A percentile compares a stretch with the other conserved stretches of the same genome.
Evolutionary conservation across 2,329 filamentous ascomycete species (phyloP).

Genomic region (Aurifilum marmelostoma): DNA sequence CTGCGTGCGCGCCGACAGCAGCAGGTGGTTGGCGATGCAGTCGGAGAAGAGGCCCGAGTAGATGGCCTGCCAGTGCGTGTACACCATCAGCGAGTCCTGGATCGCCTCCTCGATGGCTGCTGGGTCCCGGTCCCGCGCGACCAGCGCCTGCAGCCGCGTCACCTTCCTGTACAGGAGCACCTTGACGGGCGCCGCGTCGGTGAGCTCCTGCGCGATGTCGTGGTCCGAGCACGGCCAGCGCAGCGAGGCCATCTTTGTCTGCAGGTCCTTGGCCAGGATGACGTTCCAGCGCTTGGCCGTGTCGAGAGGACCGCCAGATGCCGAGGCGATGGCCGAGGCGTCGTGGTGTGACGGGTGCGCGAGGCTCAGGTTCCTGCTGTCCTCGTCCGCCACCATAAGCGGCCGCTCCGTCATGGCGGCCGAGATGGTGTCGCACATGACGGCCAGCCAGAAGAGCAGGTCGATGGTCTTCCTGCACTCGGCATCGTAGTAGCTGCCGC

Average conservation of each 20-base stretch:
- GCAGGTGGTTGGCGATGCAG: slow-evolving; percentile 52
- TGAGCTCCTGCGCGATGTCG: slow-evolving; percentile 52
- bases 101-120: slow-evolving; percentile 49
- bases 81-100: slow-evolving; percentile 50
- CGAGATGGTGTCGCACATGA: slow-evolving; percentile 29
- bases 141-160: slow-evolving; percentile 51
- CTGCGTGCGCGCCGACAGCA: slow-evolving; percentile 56
- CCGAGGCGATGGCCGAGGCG: background rate
- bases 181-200: slow-evolving; percentile 60
- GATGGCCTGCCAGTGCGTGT: slow-evolving; percentile 57
- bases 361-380: slow-evolving; percentile 34
- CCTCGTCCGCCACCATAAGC: slow-evolving; percentile 44
- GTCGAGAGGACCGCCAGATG: background rate
- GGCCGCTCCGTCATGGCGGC: slow-evolving; percentile 49
- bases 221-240: slow-evolving; percentile 60
- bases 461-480: slow-evolving; percentile 50
- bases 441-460: slow-evolving; percentile 57
- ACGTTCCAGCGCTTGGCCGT: slow-evolving; percentile 22
- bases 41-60: slow-evolving; percentile 57
- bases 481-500: slow-evolving; percentile 15
- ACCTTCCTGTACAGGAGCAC: slow-evolving; percentile 61
- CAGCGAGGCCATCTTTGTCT: slow-evolving; percentile 28
- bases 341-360: slow-evolving; percentile 26
- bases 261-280: slow-evolving; percentile 24
- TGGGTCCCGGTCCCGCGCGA: slow-evolving; percentile 39